phyloP scores from a whole-genome alignment of 83 land plant genomes.

The Diphasiastrum complanatum region DNA sequence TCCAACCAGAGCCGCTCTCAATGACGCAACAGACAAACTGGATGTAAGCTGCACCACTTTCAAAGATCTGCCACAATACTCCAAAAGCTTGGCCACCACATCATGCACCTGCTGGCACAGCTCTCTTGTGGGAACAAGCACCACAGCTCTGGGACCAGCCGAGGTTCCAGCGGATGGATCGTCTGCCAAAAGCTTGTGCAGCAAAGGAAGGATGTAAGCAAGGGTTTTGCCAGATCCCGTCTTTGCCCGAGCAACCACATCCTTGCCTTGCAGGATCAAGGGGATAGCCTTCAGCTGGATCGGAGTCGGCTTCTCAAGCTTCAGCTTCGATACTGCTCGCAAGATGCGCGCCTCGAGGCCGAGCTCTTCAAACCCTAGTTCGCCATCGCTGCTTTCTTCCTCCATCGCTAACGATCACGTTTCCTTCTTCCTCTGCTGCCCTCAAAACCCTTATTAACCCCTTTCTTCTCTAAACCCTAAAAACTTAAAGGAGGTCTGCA shows the following conservation, averaged over 20 bases:
- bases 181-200: constrained; percentile 61
- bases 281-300: constrained; percentile 79
- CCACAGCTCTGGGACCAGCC: constrained; percentile 50
- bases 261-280: constrained; percentile 76
- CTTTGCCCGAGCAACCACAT: constrained; percentile 86
- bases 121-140: constrained; percentile 93
- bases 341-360: constrained; percentile 72
- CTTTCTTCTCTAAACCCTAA: no score
- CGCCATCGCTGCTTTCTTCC: constrained; percentile 40
- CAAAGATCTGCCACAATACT: constrained; percentile 56
- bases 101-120: constrained; percentile 80
- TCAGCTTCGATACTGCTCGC: constrained; percentile 58
- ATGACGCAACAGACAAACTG: constrained; percentile 44
- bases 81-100: constrained; percentile 51
- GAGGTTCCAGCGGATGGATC: constrained; percentile 5
- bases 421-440: no score
- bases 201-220: constrained; percentile 80
- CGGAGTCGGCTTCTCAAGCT: constrained; percentile 55
- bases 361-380: constrained; percentile 60
- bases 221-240: constrained; percentile 96
- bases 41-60: constrained; percentile 67
- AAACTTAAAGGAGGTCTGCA: no score
- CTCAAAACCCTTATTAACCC: no score
- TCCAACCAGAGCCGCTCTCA: constrained; percentile 59
- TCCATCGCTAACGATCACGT: no score